Conservation (phyloP, 495 filamentous ascomycete species). For the Penicillium nucicola region DNA sequence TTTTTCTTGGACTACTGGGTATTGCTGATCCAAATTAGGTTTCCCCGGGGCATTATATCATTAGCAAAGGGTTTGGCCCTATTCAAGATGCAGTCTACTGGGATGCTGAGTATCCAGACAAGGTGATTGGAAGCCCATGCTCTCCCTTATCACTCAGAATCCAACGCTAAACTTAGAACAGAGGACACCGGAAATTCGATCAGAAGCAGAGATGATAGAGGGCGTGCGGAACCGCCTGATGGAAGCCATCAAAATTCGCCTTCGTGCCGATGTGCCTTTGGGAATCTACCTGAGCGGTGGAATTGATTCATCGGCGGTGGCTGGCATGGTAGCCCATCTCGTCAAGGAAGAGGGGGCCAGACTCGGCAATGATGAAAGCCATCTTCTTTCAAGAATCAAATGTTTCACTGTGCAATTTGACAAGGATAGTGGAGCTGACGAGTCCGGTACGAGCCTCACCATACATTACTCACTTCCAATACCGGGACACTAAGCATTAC, state of each 20-base stretch:
- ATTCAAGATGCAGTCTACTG: constrained; percentile 40
- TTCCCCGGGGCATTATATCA: constrained; percentile 28
- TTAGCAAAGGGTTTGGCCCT: constrained; percentile 17
- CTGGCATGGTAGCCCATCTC: constrained; percentile 50
- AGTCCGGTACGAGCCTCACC: constrained; percentile 33
- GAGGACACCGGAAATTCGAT: constrained; percentile 26
- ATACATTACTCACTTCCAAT: neutral
- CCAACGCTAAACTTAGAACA: constrained; percentile 25
- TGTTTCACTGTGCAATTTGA: constrained; percentile 51
- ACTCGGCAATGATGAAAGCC: constrained; percentile 5
- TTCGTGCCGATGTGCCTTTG: constrained; percentile 52
- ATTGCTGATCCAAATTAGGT: constrained; percentile 12
- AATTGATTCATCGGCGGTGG: constrained; percentile 49
- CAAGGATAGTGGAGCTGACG: constrained; percentile 40
- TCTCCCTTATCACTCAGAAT: constrained; percentile 10
- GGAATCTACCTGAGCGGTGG: constrained; percentile 53
- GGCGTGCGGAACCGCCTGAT: constrained; percentile 42
- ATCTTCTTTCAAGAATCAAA: constrained; percentile 18
- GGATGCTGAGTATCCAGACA: constrained; percentile 46
- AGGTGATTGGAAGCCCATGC: constrained; percentile 38
- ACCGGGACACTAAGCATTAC: neutral
- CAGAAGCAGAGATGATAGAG: constrained; percentile 43
- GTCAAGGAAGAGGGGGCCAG: constrained; percentile 32
- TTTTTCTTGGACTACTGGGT: too few relatives aligned
- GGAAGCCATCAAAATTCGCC: constrained; percentile 44